Conservation (phyloP, 2,329 filamentous ascomycete species). For the Neopestalotiopsis sp. region DNA sequence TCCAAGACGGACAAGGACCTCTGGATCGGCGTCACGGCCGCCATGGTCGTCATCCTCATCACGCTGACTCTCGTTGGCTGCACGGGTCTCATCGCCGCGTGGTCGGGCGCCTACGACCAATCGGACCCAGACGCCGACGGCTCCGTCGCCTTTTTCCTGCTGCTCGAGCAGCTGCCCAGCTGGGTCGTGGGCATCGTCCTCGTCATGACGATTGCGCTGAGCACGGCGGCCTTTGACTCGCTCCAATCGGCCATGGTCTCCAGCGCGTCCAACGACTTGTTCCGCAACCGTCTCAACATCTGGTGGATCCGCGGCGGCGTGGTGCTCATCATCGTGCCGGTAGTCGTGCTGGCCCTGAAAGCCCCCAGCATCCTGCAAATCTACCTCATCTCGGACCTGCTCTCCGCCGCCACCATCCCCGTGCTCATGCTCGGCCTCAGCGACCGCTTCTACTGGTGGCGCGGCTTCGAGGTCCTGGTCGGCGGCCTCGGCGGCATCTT, state of each 20-base stretch:
- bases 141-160: conserved; percentile 75
- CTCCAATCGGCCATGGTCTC: conserved; percentile 85
- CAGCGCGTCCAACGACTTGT: conserved; percentile 83
- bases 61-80: conserved; percentile 76
- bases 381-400: conserved; percentile 80
- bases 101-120: conserved; percentile 71
- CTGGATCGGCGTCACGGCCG: conserved; percentile 74
- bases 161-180: conserved; percentile 72
- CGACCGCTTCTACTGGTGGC: conserved; percentile 73
- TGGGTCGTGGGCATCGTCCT: conserved; percentile 86
- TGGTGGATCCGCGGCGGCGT: conserved; percentile 75
- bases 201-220: conserved; percentile 79
- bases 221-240: conserved; percentile 79
- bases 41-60: conserved; percentile 66
- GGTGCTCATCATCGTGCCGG: conserved; percentile 74
- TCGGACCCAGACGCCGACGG: conserved; percentile 64
- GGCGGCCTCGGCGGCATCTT: conserved; percentile 79
- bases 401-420: conserved; percentile 78
- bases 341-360: conserved; percentile 75
- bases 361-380: conserved; percentile 79
- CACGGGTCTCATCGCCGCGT: conserved; percentile 76
- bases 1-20: conserved; percentile 80
- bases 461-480: conserved; percentile 79
- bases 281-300: conserved; percentile 79
- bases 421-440: conserved; percentile 75